Evolutionary conservation across 257 asterid genomes (phyloP).

Genomic region (Haberlea rhodopensis): DNA sequence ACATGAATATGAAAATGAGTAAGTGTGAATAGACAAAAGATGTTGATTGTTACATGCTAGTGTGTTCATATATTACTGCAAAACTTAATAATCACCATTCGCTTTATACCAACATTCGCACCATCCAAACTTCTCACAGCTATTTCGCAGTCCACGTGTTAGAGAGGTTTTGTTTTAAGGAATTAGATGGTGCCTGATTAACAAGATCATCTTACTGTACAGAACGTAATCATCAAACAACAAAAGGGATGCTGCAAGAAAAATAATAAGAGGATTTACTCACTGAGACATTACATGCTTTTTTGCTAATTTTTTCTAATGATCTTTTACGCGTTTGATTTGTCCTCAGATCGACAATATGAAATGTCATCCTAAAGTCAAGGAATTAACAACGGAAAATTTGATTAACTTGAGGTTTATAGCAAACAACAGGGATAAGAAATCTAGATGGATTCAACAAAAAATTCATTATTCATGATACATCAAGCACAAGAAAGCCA

Average conservation of each 20-base stretch:
- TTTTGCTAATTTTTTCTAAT: too few relatives aligned
- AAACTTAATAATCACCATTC: background rate
- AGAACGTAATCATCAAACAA: too few relatives aligned
- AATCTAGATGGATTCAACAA: too few relatives aligned
- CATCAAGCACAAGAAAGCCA: too few relatives aligned
- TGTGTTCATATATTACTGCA: background rate
- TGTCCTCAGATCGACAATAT: too few relatives aligned
- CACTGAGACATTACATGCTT: too few relatives aligned
- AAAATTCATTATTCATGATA: too few relatives aligned
- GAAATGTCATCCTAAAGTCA: too few relatives aligned
- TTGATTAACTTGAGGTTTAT: too few relatives aligned
- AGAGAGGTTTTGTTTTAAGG: background rate
- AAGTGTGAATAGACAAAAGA: background rate
- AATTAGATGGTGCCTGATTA: background rate
- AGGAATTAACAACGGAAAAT: too few relatives aligned
- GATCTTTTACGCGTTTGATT: too few relatives aligned
- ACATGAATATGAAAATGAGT: constrained; percentile 16
- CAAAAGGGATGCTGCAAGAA: background rate
- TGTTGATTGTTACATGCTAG: background rate
- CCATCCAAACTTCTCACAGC: background rate
- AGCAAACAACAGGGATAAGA: too few relatives aligned
- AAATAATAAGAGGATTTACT: background rate
- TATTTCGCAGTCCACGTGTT: background rate
- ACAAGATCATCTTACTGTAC: background rate
- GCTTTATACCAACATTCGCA: background rate